A percentile compares a stretch with the other conserved stretches of the same genome.
phyloP scores from a whole-genome alignment of 2,329 filamentous ascomycete genomes.

The Trichoderma cornu-damae region DNA sequence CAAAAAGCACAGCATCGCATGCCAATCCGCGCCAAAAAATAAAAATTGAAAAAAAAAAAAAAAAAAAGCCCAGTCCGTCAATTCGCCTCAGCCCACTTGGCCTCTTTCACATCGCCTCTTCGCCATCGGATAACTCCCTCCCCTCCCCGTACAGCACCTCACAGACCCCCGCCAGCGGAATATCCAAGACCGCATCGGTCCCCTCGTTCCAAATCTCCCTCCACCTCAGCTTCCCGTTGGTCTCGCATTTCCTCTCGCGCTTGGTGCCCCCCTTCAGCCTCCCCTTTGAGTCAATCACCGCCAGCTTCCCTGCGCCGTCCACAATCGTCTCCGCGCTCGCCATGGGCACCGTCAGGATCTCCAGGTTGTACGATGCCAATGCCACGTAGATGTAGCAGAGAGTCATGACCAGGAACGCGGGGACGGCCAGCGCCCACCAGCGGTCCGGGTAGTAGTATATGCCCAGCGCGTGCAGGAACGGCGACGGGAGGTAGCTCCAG shows the following conservation, averaged over 20 bases:
- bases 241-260: conserved; percentile 36
- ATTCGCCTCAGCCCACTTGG: not conserved
- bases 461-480: conserved; percentile 85
- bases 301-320: conserved; percentile 82
- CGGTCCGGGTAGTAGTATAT: conserved; percentile 96
- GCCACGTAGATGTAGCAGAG: conserved; percentile 93
- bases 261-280: conserved; percentile 37
- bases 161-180: conserved; percentile 89
- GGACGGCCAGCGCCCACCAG: conserved; percentile 95
- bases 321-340: conserved; percentile 81
- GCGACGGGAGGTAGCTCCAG: conserved; percentile 89
- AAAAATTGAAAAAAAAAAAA: not conserved
- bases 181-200: conserved; percentile 95
- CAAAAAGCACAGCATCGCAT: not conserved
- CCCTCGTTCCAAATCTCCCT: conserved; percentile 80
- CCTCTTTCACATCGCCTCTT: conserved; percentile 17
- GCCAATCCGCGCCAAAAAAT: not conserved
- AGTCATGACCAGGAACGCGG: conserved; percentile 81
- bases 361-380: conserved; percentile 83
- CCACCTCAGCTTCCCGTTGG: conserved; percentile 58
- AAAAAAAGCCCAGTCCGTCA: no score
- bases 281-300: conserved; percentile 70
- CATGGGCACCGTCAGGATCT: conserved; percentile 78
- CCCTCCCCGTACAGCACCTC: conserved; percentile 80
- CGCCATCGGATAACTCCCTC: conserved; percentile 29